Conservation (phyloP, 2,329 filamentous ascomycete genomes). For the Pestalotiopsis sp. region DNA sequence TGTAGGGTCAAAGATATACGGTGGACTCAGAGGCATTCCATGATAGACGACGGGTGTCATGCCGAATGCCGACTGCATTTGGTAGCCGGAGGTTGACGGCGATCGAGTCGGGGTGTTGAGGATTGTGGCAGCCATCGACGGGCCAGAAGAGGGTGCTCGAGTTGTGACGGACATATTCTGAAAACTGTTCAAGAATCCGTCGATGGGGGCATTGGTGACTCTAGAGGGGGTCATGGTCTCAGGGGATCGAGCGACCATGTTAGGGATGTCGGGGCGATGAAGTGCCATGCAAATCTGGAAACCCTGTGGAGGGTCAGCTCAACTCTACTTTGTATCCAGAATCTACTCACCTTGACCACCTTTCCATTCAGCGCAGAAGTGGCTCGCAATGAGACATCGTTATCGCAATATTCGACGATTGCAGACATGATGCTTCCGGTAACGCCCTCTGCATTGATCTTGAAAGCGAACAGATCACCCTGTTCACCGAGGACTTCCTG, state of each 20-base stretch:
- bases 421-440: constrained; percentile 48
- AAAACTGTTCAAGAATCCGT: constrained; percentile 27
- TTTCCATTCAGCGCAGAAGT: constrained; percentile 42
- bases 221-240: constrained; percentile 22
- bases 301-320: constrained; percentile 18
- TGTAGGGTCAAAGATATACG: constrained; percentile 37
- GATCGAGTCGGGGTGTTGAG: constrained; percentile 26
- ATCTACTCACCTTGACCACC: constrained; percentile 36
- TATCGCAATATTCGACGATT: constrained; percentile 56
- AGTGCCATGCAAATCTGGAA: constrained; percentile 31
- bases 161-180: constrained; percentile 27
- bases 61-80: constrained; percentile 34
- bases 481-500: constrained; percentile 45
- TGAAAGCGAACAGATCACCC: constrained; percentile 56
- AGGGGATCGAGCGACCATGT: constrained; percentile 20
- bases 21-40: constrained; percentile 31
- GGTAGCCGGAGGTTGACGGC: constrained; percentile 24
- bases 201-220: constrained; percentile 20
- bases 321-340: constrained; percentile 7
- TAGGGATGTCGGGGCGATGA: constrained; percentile 31
- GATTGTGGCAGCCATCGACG: constrained; percentile 23
- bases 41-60: constrained; percentile 40
- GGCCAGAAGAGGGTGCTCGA: constrained; percentile 23
- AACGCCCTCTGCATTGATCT: constrained; percentile 38
- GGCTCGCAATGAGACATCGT: constrained; percentile 43